phyloP scores from a whole-genome alignment of 768 basidiomycete genomes.

The Boletus huronensis region DNA sequence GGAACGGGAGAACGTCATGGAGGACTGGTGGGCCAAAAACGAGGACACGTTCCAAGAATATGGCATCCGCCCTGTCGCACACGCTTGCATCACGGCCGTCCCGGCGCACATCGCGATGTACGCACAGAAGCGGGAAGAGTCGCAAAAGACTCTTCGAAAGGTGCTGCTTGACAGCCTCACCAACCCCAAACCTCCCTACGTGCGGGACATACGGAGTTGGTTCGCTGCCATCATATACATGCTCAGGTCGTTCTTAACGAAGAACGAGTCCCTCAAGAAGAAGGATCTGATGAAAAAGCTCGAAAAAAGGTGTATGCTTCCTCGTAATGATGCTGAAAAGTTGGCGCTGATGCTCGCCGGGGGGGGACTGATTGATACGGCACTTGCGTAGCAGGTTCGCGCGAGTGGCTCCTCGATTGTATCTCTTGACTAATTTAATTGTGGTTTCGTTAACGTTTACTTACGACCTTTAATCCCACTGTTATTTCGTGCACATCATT shows the following conservation, averaged over 20 bases:
- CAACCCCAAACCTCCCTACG: neutral
- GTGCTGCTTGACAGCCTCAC: neutral
- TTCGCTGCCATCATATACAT: neutral
- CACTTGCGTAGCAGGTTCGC: neutral
- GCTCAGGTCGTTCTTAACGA: neutral
- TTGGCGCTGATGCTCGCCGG: neutral
- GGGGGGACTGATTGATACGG: neutral
- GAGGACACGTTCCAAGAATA: neutral
- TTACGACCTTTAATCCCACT: too few relatives aligned
- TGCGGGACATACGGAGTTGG: constrained; percentile 2
- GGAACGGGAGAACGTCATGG: constrained; percentile 6
- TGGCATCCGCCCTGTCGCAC: neutral
- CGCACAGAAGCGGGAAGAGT: neutral
- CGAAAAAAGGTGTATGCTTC: neutral
- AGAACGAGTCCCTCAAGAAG: neutral
- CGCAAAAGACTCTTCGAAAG: neutral
- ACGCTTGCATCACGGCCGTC: constrained; percentile 11
- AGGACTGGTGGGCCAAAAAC: constrained; percentile 14
- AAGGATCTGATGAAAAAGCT: neutral
- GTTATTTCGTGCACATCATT: neutral
- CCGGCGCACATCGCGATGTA: neutral
- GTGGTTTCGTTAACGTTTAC: neutral
- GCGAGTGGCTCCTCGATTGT: too few relatives aligned
- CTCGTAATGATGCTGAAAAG: neutral
- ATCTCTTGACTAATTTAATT: neutral